phyloP scores from a whole-genome alignment of 2,329 filamentous ascomycete genomes.

The Dactylellina sp. region DNA sequence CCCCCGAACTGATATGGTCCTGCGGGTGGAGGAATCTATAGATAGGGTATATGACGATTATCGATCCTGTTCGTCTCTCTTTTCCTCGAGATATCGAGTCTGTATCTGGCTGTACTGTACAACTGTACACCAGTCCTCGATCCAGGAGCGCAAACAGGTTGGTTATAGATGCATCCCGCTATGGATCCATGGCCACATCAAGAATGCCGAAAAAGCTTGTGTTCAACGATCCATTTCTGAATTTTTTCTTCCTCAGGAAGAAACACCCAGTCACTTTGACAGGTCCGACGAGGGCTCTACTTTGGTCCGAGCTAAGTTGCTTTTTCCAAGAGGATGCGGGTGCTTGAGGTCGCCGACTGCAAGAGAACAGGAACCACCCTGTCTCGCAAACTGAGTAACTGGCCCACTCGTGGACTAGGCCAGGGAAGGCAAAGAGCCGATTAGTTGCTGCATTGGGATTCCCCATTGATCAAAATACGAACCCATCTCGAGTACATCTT shows the following conservation, averaged over 20 bases:
- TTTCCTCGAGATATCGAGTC: neutral
- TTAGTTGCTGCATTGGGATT: slow-evolving; percentile 42
- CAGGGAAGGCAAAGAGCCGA: slow-evolving; percentile 53
- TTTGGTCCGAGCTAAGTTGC: slow-evolving; percentile 42
- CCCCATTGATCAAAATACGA: slow-evolving; percentile 2
- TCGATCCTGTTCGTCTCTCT: neutral
- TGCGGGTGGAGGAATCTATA: slow-evolving; percentile 3
- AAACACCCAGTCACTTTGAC: slow-evolving; percentile 38
- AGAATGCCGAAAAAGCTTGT: slow-evolving; percentile 56
- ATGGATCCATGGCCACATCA: slow-evolving; percentile 37
- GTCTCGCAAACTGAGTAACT: slow-evolving; percentile 1
- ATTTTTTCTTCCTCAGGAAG: slow-evolving; percentile 13
- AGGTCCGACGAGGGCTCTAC: slow-evolving; percentile 34
- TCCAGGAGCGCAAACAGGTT: slow-evolving; percentile 27
- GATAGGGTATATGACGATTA: slow-evolving; percentile 10
- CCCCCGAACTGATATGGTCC: slow-evolving; percentile 23
- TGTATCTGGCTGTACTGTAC: neutral
- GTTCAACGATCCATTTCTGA: slow-evolving; percentile 45
- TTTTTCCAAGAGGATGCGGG: slow-evolving; percentile 53
- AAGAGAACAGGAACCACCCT: slow-evolving; percentile 32
- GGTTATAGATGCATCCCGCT: slow-evolving; percentile 53
- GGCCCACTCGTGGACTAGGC: slow-evolving; percentile 32
- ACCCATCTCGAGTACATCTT: neutral
- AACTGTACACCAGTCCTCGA: slow-evolving; percentile 1
- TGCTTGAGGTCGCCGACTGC: slow-evolving; percentile 56